phyloP scores from a whole-genome alignment of 805 yeast genomes.

The Tetrapisispora pingtungensis region DNA sequence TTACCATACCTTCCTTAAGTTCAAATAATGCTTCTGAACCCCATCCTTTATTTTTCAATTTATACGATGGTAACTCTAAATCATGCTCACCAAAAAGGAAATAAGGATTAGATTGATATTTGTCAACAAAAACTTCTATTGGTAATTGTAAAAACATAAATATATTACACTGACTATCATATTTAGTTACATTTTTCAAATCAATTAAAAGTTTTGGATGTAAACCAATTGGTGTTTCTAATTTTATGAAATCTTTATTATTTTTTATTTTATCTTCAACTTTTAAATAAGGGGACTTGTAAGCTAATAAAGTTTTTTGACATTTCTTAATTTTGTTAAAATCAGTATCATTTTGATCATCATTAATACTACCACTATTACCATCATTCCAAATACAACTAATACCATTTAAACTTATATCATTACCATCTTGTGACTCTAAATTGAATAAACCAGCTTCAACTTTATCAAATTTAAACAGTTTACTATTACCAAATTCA shows the following conservation, averaged over 20 bases:
- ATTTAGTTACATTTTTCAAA: constrained; percentile 3
- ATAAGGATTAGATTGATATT: constrained; percentile 40
- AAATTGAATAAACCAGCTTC: constrained; percentile 24
- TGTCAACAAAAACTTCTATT: constrained; percentile 40
- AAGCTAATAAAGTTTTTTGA: constrained; percentile 22
- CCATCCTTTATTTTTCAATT: constrained; percentile 25
- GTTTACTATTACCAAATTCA: constrained; percentile 1
- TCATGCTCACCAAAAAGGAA: constrained; percentile 47
- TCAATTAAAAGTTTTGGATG: constrained; percentile 29
- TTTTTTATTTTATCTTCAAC: neutral
- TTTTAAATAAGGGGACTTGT: constrained; percentile 7
- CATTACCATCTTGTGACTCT: constrained; percentile 16
- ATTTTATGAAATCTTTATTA: constrained; percentile 2
- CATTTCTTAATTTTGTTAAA: constrained; percentile 13
- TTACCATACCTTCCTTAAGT: constrained; percentile 17
- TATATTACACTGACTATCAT: constrained; percentile 31
- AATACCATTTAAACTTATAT: constrained; percentile 21
- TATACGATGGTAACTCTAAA: constrained; percentile 46
- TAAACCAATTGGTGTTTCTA: constrained; percentile 29
- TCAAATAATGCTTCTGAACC: constrained; percentile 40
- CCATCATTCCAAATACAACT: constrained; percentile 20
- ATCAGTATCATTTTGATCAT: neutral
- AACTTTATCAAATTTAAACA: constrained; percentile 6
- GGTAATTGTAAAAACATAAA: constrained; percentile 38
- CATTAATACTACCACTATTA: neutral